Percentiles rank a stretch among this genome's conserved stretches.
phyloP scores from a whole-genome alignment of 192 early-diverging fungal genomes.

The Backusella tuberculispora region DNA sequence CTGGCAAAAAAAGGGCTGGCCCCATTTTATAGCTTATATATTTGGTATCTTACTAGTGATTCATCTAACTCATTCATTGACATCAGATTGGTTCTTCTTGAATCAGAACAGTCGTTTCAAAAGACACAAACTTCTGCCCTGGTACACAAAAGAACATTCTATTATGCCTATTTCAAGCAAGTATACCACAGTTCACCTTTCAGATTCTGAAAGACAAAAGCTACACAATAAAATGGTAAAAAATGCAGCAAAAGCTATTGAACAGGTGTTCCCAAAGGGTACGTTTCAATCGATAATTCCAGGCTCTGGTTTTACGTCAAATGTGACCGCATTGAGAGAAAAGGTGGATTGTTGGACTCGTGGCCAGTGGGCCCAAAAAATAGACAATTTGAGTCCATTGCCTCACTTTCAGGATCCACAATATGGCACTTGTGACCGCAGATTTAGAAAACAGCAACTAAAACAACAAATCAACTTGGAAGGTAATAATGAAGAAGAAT shows the following conservation, averaged over 20 bases:
- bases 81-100: slow-evolving; percentile 5
- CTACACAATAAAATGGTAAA: not conserved
- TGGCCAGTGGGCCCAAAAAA: slow-evolving; percentile 26
- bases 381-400: not conserved
- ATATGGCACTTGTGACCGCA: slow-evolving; percentile 32
- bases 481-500: not conserved
- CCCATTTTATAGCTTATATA: slow-evolving; percentile 18
- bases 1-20: not conserved
- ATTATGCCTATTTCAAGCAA: not conserved
- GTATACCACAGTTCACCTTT: not conserved
- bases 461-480: not conserved
- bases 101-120: not conserved
- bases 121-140: not conserved
- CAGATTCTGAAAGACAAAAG: not conserved
- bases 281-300: not conserved
- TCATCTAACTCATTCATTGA: not conserved
- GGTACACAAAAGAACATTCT: slow-evolving; percentile 12
- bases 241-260: not conserved
- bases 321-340: slow-evolving; percentile 8
- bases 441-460: not conserved
- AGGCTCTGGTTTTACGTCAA: not conserved
- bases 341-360: slow-evolving; percentile 36
- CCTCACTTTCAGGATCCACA: slow-evolving; percentile 40
- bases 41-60: slow-evolving; percentile 10
- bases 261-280: not conserved